Percentiles rank a stretch among this genome's conserved stretches.
Conservation (phyloP, 441 rosid species). For the Populus trichocarpa region DNA sequence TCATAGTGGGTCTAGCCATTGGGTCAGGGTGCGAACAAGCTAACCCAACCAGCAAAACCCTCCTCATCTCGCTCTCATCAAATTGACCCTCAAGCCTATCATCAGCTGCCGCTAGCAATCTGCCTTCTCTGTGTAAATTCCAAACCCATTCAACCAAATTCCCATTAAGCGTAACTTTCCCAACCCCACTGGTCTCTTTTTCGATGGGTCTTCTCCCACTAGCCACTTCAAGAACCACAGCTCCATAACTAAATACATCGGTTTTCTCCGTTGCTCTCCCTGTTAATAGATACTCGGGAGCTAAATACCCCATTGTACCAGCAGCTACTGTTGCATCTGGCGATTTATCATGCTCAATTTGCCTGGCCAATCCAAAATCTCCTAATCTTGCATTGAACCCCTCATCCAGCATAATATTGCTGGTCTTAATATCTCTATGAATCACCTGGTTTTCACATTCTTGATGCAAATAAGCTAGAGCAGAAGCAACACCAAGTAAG, state of each 20-base stretch:
- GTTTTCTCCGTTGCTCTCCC: conserved; percentile 90
- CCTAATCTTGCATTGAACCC: no score
- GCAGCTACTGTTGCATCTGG: conserved; percentile 96
- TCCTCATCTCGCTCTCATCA: conserved; percentile 55
- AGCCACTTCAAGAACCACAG: conserved; percentile 83
- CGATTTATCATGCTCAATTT: conserved; percentile 81
- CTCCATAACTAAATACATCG: conserved; percentile 92
- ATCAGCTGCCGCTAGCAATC: conserved; percentile 62
- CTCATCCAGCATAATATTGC: no score
- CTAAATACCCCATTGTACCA: conserved; percentile 97
- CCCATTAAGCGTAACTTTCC: conserved; percentile 37
- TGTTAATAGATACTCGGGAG: conserved; percentile 88
- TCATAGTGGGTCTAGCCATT: conserved; percentile 73
- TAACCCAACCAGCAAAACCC: conserved; percentile 71
- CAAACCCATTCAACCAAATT: conserved; percentile 98
- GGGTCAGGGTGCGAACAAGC: conserved; percentile 97
- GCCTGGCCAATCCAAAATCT: conserved; percentile 23
- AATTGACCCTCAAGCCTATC: conserved; percentile 56
- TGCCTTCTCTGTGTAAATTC: conserved; percentile 80
- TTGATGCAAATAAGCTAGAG: conserved; percentile 44
- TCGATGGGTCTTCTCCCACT: conserved; percentile 90
- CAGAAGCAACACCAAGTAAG: conserved; percentile 81
- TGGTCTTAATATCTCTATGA: no score
- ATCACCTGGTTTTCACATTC: no score
- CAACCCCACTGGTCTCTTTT: conserved; percentile 35